Conservation (phyloP, 1,139 yeast species). For the Pichia sp. region DNA sequence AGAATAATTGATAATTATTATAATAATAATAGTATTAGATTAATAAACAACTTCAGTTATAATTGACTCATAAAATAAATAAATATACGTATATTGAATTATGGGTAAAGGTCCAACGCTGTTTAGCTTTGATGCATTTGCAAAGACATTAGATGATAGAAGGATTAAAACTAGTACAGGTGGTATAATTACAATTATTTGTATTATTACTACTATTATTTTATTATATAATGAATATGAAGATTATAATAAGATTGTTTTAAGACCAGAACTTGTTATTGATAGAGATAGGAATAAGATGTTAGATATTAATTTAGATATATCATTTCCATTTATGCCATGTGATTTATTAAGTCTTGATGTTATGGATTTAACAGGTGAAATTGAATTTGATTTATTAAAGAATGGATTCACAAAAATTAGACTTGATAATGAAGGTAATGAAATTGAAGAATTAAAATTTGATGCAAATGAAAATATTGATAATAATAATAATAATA, state of each 20-base stretch:
- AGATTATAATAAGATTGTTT: constrained; percentile 61
- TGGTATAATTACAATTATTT: constrained; percentile 74
- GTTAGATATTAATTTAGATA: constrained; percentile 72
- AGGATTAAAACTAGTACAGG: constrained; percentile 83
- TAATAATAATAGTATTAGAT: no score
- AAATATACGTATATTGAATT: background rate
- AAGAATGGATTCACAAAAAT: constrained; percentile 66
- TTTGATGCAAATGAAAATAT: constrained; percentile 28
- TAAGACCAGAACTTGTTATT: constrained; percentile 79
- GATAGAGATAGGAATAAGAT: constrained; percentile 77
- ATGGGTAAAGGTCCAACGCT: constrained; percentile 42
- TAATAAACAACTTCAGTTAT: no score
- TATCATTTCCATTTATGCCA: constrained; percentile 77
- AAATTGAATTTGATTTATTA: constrained; percentile 64
- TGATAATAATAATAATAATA: constrained; percentile 21
- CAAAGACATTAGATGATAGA: constrained; percentile 93
- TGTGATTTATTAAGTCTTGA: constrained; percentile 64
- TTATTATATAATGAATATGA: constrained; percentile 69
- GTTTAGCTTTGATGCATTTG: constrained; percentile 78
- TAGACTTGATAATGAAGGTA: constrained; percentile 48
- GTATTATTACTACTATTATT: constrained; percentile 55
- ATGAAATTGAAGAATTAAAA: constrained; percentile 32
- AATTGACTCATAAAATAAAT: no score
- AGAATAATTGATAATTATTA: no score
- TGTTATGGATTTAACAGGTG: constrained; percentile 82